These are phyloP conservation scores for Neoascochyta sp. DNA, from an alignment of 2,329 filamentous ascomycete species.

Conservation along the genomic window DNA sequence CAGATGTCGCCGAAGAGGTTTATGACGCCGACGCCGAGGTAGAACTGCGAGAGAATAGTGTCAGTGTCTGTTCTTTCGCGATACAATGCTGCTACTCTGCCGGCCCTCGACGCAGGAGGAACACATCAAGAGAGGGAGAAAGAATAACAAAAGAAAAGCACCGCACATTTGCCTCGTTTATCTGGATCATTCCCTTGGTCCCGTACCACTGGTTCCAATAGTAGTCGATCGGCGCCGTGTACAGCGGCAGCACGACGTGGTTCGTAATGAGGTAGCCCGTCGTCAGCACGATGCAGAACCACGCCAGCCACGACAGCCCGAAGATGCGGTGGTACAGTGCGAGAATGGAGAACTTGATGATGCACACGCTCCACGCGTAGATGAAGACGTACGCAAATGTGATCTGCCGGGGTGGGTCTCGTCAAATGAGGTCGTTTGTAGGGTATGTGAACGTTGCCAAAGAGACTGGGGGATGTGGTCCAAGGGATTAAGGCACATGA, in stretches of 20 bases:
- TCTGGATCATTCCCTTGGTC: conserved; percentile 11
- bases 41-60: conserved; percentile 15
- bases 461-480: too few species aligned
- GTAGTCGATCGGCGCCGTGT: conserved; percentile 13
- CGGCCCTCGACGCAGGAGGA: too few species aligned
- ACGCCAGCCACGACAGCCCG: conserved; percentile 21
- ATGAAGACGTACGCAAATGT: conserved; percentile 26
- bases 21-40: conserved; percentile 21
- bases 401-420: conserved; percentile 11
- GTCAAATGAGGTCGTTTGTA: too few species aligned
- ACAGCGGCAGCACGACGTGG: conserved; percentile 18
- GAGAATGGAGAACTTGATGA: conserved; percentile 27
- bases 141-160: not conserved
- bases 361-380: conserved; percentile 23
- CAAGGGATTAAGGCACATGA: too few species aligned
- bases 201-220: conserved; percentile 23
- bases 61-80: too few species aligned
- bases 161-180: conserved; percentile 20
- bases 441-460: too few species aligned
- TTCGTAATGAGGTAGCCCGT: conserved; percentile 18
- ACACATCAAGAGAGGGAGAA: conserved; percentile 2
- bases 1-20: conserved; percentile 23
- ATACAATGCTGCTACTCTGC: too few species aligned
- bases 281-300: conserved; percentile 16
- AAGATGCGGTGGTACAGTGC: conserved; percentile 26